A percentile compares a stretch with the other conserved stretches of the same genome.
Evolutionary conservation across 208 protist genomes (phyloP).

Genomic region (Herpetomonas muscarum): DNA sequence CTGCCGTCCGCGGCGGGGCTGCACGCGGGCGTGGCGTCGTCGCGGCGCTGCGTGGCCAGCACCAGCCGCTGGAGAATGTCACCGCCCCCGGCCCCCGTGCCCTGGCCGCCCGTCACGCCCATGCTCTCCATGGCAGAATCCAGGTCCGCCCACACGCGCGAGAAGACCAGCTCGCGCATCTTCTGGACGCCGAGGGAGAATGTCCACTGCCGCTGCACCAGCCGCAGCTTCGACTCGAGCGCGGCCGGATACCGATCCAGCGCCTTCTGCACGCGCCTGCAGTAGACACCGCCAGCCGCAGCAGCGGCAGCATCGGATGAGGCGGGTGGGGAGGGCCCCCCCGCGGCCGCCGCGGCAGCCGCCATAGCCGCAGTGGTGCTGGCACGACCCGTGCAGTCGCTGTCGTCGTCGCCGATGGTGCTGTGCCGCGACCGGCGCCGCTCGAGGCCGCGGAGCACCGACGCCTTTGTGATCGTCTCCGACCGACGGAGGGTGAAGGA

Average conservation of each 20-base stretch:
- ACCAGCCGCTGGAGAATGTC: conserved; percentile 14
- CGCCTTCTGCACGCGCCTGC: background rate
- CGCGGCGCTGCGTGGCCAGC: conserved; percentile 7
- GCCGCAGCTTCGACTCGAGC: conserved; percentile 8
- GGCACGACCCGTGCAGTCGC: too few species aligned
- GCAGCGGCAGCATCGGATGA: too few species aligned
- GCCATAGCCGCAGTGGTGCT: too few species aligned
- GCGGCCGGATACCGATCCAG: conserved; percentile 11
- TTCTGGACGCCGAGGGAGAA: conserved; percentile 19
- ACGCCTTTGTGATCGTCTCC: too few species aligned
- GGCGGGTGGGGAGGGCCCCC: background rate
- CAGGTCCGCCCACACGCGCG: conserved; percentile 34
- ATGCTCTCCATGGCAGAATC: conserved; percentile 37
- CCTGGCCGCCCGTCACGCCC: conserved; percentile 1
- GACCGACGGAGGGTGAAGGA: too few species aligned
- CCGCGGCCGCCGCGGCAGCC: background rate
- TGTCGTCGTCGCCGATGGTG: too few species aligned
- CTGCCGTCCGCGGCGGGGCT: background rate
- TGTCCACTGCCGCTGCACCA: conserved; percentile 49
- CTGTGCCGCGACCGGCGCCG: too few species aligned
- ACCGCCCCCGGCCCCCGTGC: conserved; percentile 8
- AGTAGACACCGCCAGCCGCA: too few species aligned
- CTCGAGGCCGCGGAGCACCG: too few species aligned
- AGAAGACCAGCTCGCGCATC: conserved; percentile 36
- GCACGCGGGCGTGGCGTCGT: too few species aligned